Evolutionary conservation across 2,329 filamentous ascomycete species (phyloP).

Genomic region (Botrytis hyacinthi): DNA sequence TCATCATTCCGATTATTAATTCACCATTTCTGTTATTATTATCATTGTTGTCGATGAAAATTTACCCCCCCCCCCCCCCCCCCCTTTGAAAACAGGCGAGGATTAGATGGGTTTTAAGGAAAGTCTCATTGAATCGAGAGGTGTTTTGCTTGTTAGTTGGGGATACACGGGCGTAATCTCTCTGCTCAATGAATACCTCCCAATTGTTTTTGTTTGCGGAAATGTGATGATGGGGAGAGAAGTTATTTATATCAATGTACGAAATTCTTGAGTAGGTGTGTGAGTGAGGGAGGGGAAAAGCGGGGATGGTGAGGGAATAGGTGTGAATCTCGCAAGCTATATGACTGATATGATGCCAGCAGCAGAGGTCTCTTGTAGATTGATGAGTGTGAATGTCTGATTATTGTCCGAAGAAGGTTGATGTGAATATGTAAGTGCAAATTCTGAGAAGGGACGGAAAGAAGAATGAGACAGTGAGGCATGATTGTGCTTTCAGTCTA

Average conservation of each 20-base stretch:
- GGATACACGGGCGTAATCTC: neutral
- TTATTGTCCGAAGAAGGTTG: neutral
- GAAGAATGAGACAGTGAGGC: neutral
- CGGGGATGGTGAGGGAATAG: neutral
- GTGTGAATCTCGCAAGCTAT: neutral
- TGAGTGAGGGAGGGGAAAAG: neutral
- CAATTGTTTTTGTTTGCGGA: neutral
- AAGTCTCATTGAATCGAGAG: neutral
- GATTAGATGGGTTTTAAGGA: no score
- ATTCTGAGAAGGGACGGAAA: neutral
- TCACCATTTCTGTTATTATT: neutral
- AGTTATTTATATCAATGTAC: neutral
- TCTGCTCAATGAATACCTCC: neutral
- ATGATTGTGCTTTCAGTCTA: neutral
- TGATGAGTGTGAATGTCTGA: neutral
- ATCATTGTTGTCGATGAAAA: neutral
- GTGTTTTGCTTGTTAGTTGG: neutral
- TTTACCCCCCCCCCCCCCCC: no score
- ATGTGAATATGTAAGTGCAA: neutral
- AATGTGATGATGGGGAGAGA: neutral
- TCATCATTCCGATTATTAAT: fast-evolving
- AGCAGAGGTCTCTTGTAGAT: neutral
- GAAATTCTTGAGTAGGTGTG: neutral
- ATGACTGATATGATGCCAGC: neutral
- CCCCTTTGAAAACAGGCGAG: no score